phyloP scores from a whole-genome alignment of 176 grass and related monocot species.

The Chloris gayana region DNA sequence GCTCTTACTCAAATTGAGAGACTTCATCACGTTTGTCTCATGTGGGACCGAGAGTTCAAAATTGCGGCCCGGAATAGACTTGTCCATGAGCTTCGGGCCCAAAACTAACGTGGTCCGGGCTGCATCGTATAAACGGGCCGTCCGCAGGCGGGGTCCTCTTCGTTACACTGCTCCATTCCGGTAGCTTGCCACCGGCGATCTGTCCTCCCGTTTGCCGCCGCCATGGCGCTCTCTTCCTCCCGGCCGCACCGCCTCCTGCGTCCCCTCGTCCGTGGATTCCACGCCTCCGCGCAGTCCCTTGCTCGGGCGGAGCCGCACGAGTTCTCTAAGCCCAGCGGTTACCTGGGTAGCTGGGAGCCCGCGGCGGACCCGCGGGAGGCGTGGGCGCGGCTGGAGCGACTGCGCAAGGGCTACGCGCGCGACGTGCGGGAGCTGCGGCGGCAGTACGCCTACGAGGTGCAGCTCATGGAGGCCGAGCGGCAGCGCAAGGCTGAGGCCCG shows the following conservation, averaged over 20 bases:
- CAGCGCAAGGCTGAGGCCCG: constrained; percentile 82
- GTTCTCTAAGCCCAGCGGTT: constrained; percentile 54
- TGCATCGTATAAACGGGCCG: constrained; percentile 6
- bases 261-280: constrained; percentile 42
- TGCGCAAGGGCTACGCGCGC: constrained; percentile 67
- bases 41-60: background rate
- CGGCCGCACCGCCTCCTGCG: constrained; percentile 25
- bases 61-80: background rate
- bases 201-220: constrained; percentile 15
- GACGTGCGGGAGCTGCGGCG: constrained; percentile 63
- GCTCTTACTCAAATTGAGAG: too few relatives aligned
- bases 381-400: constrained; percentile 57
- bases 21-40: too few relatives aligned
- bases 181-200: constrained; percentile 30
- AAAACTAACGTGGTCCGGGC: background rate
- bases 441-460: constrained; percentile 78
- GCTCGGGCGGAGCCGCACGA: constrained; percentile 48
- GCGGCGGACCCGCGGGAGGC: constrained; percentile 58
- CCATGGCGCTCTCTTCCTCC: constrained; percentile 43
- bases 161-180: background rate
- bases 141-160: background rate
- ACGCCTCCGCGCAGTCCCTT: constrained; percentile 33
- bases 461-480: constrained; percentile 69
- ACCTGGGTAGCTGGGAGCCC: constrained; percentile 77
- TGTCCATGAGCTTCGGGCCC: background rate